A percentile compares a stretch with the other conserved stretches of the same genome.
Conservation (phyloP, 176 grass and related monocot species). For the Lolium rigidum region DNA sequence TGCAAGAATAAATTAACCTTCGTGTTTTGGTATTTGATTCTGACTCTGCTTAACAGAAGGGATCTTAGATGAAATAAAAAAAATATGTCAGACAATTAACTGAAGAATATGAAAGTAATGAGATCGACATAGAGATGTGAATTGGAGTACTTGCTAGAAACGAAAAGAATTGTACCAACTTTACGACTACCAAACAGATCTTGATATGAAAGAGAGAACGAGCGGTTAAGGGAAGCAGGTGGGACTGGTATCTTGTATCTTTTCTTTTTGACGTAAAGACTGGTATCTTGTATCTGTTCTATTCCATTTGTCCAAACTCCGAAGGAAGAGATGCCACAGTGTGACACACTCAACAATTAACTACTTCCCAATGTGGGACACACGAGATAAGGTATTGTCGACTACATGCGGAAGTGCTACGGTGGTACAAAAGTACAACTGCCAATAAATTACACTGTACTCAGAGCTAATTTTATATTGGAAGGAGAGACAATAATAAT, state of each 20-base stretch:
- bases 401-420: not conserved
- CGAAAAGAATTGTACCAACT: not conserved
- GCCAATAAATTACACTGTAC: not conserved
- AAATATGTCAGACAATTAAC: not conserved
- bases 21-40: not conserved
- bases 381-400: not conserved
- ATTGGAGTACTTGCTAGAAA: not conserved
- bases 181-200: not conserved
- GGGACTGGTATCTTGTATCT: not conserved
- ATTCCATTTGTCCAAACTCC: not conserved
- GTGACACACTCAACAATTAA: not conserved
- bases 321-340: not conserved
- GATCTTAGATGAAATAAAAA: not conserved
- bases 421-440: not conserved
- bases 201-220: not conserved
- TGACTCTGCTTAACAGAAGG: not conserved
- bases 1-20: not conserved
- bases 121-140: not conserved
- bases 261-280: not conserved
- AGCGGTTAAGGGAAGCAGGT: not conserved
- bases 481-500: not conserved
- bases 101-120: too few relatives aligned
- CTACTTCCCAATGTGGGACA: not conserved
- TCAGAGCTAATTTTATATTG: too few relatives aligned
- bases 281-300: not conserved